Evolutionary conservation across 768 basidiomycete genomes (phyloP).

Genomic region (Gyrodon lividus): DNA sequence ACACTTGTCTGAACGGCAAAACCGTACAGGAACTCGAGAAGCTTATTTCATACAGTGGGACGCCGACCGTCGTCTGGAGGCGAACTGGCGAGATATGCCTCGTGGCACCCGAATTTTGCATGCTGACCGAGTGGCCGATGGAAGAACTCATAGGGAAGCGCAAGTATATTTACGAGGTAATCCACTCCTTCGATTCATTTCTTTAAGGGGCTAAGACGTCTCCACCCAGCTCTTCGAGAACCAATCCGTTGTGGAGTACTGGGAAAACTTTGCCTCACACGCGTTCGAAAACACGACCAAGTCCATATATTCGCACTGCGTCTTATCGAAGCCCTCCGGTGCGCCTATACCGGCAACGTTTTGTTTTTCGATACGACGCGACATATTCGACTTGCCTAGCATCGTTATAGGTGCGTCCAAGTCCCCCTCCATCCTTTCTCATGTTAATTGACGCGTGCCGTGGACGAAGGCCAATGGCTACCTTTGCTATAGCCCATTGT

Average conservation of each 20-base stretch:
- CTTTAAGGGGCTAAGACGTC: background rate
- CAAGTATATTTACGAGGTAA: constrained; percentile 47
- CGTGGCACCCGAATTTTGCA: constrained; percentile 94
- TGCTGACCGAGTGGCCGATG: constrained; percentile 87
- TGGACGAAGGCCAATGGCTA: constrained; percentile 77
- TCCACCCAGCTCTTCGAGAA: constrained; percentile 83
- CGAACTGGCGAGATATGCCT: constrained; percentile 97
- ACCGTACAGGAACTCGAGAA: constrained; percentile 84
- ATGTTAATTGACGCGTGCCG: background rate
- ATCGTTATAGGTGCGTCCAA: constrained; percentile 72
- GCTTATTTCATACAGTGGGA: constrained; percentile 94
- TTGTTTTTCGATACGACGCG: constrained; percentile 93
- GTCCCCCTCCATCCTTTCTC: background rate
- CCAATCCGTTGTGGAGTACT: constrained; percentile 91
- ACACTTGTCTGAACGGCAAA: constrained; percentile 2
- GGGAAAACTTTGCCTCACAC: constrained; percentile 95
- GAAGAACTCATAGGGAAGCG: constrained; percentile 68
- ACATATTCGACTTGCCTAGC: constrained; percentile 87
- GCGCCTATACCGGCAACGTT: constrained; percentile 88
- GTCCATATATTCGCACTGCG: constrained; percentile 91
- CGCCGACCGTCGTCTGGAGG: constrained; percentile 97
- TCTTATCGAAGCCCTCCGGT: constrained; percentile 81
- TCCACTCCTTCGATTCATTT: constrained; percentile 22
- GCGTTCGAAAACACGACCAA: constrained; percentile 98
- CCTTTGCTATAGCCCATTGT: constrained; percentile 57